A percentile compares a stretch with the other conserved stretches of the same genome.
Evolutionary conservation across 2,329 filamentous ascomycete species (phyloP).

Genomic region (Nothopassalora personata): DNA sequence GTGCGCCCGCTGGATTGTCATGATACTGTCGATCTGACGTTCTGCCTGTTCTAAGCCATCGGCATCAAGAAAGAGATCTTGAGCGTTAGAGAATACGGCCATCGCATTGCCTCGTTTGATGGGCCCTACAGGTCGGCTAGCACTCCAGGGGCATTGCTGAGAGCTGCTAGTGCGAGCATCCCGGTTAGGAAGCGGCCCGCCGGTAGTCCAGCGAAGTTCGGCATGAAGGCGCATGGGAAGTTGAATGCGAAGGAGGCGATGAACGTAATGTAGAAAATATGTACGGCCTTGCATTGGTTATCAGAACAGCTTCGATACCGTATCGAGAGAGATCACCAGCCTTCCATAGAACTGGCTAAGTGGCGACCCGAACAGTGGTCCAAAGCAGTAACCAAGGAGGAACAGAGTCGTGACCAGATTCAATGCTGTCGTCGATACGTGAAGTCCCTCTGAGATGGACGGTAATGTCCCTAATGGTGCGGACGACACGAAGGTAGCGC

Average conservation of each 20-base stretch:
- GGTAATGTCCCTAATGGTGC: slow-evolving; percentile 35
- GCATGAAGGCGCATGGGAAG: slow-evolving; percentile 52
- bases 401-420: slow-evolving; percentile 28
- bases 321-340: slow-evolving; percentile 20
- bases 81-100: slow-evolving; percentile 42
- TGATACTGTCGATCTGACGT: neutral
- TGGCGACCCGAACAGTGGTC: slow-evolving; percentile 59
- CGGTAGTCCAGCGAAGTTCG: slow-evolving; percentile 49
- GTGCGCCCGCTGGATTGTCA: neutral
- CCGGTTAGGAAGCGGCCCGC: slow-evolving; percentile 53
- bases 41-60: slow-evolving; percentile 16
- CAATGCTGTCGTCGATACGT: slow-evolving; percentile 41
- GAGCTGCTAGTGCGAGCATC: slow-evolving; percentile 46
- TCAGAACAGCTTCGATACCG: too few relatives aligned
- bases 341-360: slow-evolving; percentile 61
- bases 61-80: slow-evolving; percentile 15
- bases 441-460: slow-evolving; percentile 42
- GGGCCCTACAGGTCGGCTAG: slow-evolving; percentile 41
- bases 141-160: slow-evolving; percentile 44
- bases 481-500: slow-evolving; percentile 51
- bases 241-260: slow-evolving; percentile 41
- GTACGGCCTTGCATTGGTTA: slow-evolving; percentile 6
- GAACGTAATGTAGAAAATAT: slow-evolving; percentile 45
- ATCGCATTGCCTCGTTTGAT: slow-evolving; percentile 46
- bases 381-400: slow-evolving; percentile 49